Conservation (phyloP, 441 rosid species). For the Populus tomentosa region DNA sequence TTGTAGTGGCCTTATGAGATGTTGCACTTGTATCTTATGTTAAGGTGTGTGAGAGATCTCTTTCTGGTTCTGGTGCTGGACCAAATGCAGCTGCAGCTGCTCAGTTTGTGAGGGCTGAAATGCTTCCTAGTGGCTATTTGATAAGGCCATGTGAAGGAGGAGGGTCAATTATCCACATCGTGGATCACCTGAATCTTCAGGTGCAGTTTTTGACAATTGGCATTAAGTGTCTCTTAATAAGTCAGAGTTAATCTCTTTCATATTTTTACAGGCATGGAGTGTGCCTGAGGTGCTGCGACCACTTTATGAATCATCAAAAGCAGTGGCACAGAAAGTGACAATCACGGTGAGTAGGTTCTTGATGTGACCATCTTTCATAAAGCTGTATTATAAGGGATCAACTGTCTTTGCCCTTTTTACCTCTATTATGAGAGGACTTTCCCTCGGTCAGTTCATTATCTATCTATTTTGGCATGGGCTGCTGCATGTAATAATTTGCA, state of each 20-base stretch:
- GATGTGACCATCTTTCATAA: neutral
- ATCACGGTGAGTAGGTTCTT: slow-evolving; percentile 60
- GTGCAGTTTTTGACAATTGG: slow-evolving; percentile 26
- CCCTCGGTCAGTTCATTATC: neutral
- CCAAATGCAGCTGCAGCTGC: slow-evolving; percentile 71
- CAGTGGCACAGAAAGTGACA: slow-evolving; percentile 90
- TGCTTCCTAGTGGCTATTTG: slow-evolving; percentile 94
- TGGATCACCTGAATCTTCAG: slow-evolving; percentile 94
- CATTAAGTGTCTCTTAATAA: neutral
- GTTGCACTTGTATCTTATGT: slow-evolving; percentile 5
- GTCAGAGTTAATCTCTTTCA: neutral
- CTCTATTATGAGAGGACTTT: neutral
- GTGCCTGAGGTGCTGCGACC: slow-evolving; percentile 98
- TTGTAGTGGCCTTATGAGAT: neutral
- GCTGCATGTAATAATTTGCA: neutral
- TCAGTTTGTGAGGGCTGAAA: slow-evolving; percentile 94
- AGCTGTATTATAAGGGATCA: neutral
- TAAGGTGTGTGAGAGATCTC: slow-evolving; percentile 97
- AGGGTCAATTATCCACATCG: slow-evolving; percentile 95
- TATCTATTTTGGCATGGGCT: neutral
- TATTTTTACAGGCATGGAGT: slow-evolving; percentile 77
- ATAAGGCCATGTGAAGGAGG: slow-evolving; percentile 99
- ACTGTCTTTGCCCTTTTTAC: neutral
- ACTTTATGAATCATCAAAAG: slow-evolving; percentile 86
- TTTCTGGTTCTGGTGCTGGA: slow-evolving; percentile 92